These are phyloP conservation scores for Forsythia viridissima DNA, from an alignment of 257 asterid species.

Conservation along the genomic window DNA sequence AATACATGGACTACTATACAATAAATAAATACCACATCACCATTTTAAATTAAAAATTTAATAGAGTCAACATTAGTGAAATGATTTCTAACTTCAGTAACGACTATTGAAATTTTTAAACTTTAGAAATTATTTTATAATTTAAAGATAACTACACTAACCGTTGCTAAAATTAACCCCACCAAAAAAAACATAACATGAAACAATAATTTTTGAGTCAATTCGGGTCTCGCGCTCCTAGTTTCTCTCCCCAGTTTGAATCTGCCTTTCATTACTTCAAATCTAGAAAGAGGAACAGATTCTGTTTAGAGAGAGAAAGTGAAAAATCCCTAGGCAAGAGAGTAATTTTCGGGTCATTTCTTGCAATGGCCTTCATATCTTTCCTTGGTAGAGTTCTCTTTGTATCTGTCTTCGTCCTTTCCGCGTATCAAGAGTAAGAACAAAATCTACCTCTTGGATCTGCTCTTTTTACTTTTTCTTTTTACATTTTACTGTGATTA, in stretches of 20 bases:
- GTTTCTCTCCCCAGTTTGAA: conserved; percentile 20
- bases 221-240: conserved; percentile 12
- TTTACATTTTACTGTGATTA: not conserved
- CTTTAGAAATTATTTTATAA: too few relatives aligned
- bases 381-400: conserved; percentile 83
- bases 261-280: conserved; percentile 24
- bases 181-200: not conserved
- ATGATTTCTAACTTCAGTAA: too few relatives aligned
- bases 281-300: conserved; percentile 26
- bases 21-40: too few relatives aligned
- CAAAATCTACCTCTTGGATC: conserved; percentile 43
- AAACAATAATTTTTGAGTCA: not conserved
- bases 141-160: too few relatives aligned
- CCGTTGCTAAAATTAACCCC: too few relatives aligned
- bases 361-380: conserved; percentile 64
- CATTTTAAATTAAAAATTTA: too few relatives aligned
- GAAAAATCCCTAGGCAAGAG: not conserved
- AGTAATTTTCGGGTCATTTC: not conserved
- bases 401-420: conserved; percentile 85
- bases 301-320: conserved; percentile 23
- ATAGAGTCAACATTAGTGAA: too few relatives aligned
- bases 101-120: too few relatives aligned
- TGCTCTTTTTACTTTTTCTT: conserved; percentile 21
- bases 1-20: too few relatives aligned
- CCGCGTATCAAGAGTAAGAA: conserved; percentile 87